Evolutionary conservation across 106 monocot genomes (phyloP), one percentile per base, ranked within the genome.

Genomic region (Dendrobium catenatum): DNA sequence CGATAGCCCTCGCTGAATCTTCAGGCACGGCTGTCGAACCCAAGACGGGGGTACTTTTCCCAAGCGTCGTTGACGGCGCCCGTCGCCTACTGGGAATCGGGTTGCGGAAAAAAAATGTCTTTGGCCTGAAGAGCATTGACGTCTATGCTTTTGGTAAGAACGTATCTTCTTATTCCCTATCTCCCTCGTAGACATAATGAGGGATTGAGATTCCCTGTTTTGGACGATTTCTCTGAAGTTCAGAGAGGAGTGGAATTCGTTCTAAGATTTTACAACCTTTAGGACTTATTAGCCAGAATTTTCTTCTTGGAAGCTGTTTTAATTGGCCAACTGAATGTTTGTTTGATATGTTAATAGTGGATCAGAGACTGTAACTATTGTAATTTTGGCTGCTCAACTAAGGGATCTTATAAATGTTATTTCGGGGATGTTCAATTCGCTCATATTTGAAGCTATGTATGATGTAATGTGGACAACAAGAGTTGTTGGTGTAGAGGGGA

Each of bases 71-170:
- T 49, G 88, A 91, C 26, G 91, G 83, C 5, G 66, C 81, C 26
- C 81, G 88, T 37, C 72, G 84, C 3, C 81, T 96, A n/a, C 68
- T 93, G 8, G 91, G 91, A 20, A 81, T 90, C 11, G 96, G 96
- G 22, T 51, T 93, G 64, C 77, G 96, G 47, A 93, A 33, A 85
- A 93, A 85, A 83, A 90, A 67, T 56, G 40, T 93, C 8, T 83
- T 96, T 68, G 96, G 96, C 6, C 68, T 96, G 76, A 96, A 93
- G 91, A 86, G 81, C 82, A 89, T 96, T 54, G 88, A 96, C 47
- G 91, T 96, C 51, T 96, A 96, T 41, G 91, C 93, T 0, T 96
- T 91, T 56, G 96, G 96, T 96, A 90, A 79, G 48, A 2, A 9
- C 48, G 43, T 68, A 19, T 72, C 42, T 11, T 10, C 2, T 64